These are phyloP conservation scores for Streptanthus diversifolius DNA, from an alignment of 345 rosid species.

Conservation along the genomic window DNA sequence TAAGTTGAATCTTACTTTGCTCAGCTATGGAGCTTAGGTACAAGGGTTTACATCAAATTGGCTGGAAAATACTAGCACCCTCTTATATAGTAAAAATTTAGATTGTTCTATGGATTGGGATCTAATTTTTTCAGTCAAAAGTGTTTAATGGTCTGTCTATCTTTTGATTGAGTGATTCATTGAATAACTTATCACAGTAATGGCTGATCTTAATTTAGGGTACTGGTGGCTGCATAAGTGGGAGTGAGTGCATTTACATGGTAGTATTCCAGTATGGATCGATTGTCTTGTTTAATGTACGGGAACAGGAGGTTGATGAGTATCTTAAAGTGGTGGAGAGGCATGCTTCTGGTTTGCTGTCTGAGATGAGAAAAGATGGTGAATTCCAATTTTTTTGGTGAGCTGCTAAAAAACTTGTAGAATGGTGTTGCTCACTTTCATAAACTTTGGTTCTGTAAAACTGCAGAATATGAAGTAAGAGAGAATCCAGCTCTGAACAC, in stretches of 20 bases:
- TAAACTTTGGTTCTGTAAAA: conserved; percentile 25
- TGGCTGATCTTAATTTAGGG: conserved; percentile 50
- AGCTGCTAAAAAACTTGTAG: background rate
- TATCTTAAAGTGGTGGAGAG: conserved; percentile 80
- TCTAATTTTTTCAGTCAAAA: background rate
- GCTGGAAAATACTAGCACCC: background rate
- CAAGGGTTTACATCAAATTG: background rate
- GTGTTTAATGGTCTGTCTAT: background rate
- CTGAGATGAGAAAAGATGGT: conserved; percentile 97
- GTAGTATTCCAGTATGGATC: conserved; percentile 93
- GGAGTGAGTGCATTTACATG: conserved; percentile 80
- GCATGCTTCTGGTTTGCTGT: conserved; percentile 85
- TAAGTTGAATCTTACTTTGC: conserved; percentile 39
- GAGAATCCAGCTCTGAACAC: conserved; percentile 66
- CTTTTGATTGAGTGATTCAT: background rate
- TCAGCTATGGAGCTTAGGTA: background rate
- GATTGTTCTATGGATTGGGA: background rate
- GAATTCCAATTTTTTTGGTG: conserved; percentile 25
- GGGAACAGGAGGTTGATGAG: conserved; percentile 76
- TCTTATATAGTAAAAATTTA: background rate
- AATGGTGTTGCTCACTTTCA: background rate
- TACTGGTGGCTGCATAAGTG: conserved; percentile 54
- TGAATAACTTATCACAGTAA: background rate
- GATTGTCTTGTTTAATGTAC: conserved; percentile 79
- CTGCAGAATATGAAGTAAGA: conserved; percentile 87